phyloP scores from a whole-genome alignment of 2,329 filamentous ascomycete genomes.

The Epichloe bromicola region DNA sequence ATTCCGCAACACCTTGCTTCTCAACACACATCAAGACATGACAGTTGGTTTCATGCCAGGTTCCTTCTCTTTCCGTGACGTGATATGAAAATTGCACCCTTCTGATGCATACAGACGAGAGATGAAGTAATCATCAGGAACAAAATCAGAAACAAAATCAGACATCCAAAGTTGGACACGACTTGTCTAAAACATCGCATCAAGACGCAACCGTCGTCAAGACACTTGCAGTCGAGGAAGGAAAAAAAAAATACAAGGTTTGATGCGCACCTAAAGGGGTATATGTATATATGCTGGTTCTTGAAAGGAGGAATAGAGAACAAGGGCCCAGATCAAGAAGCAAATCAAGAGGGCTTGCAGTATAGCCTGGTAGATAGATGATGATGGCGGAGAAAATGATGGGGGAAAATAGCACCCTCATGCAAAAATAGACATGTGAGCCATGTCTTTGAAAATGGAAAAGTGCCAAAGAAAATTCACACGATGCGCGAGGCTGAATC shows the following conservation, averaged over 20 bases:
- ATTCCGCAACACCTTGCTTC: constrained; percentile 1
- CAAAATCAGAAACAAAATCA: neutral
- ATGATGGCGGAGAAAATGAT: too few species aligned
- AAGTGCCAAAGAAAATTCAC: neutral
- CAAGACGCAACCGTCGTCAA: neutral
- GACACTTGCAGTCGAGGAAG: neutral
- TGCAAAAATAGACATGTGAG: neutral
- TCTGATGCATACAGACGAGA: neutral
- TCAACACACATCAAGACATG: too few species aligned
- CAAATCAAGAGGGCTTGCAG: too few species aligned
- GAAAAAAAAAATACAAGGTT: neutral
- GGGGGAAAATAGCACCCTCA: neutral
- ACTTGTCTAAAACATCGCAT: neutral
- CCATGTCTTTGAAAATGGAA: neutral
- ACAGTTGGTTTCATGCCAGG: neutral
- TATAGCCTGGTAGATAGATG: too few species aligned
- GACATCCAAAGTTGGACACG: neutral
- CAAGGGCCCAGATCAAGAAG: neutral
- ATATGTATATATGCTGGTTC: constrained; percentile 1
- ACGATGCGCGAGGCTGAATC: neutral
- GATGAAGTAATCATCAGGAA: too few species aligned
- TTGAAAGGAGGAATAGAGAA: neutral
- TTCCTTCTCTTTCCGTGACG: neutral
- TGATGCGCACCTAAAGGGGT: neutral
- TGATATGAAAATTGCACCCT: neutral